Conservation (phyloP, 106 monocot genomes). For the Gastrodia elata region DNA sequence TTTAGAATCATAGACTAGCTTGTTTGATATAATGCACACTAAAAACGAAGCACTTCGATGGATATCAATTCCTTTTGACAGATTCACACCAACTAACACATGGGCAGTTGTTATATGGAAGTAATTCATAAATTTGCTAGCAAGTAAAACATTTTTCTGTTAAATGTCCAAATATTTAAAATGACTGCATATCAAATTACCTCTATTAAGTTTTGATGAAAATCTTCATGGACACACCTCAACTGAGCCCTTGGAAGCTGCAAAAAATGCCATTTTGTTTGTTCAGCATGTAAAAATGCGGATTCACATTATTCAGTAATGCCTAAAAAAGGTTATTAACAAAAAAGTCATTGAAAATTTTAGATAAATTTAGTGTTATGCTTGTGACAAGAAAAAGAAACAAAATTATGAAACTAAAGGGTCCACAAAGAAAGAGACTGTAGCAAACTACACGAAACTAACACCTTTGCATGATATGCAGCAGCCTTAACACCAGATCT, state of each 20-base stretch:
- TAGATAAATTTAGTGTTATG: background rate
- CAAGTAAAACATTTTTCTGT: background rate
- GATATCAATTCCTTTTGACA: background rate
- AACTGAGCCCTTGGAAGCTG: conserved; percentile 87
- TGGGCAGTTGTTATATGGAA: background rate
- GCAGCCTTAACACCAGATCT: conserved; percentile 77
- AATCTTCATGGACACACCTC: conserved; percentile 74
- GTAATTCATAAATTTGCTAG: background rate
- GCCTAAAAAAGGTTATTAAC: background rate
- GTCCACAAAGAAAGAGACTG: background rate
- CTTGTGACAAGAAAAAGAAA: background rate
- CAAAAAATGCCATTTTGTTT: conserved; percentile 10
- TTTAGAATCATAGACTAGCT: no score
- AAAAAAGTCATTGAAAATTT: background rate
- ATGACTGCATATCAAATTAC: conserved; percentile 23
- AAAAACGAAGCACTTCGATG: background rate
- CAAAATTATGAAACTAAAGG: background rate
- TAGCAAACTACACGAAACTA: no score
- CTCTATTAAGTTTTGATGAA: conserved; percentile 56
- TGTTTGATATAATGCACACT: background rate
- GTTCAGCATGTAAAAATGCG: background rate
- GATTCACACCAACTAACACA: background rate
- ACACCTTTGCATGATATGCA: conserved; percentile 94
- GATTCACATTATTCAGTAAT: background rate
- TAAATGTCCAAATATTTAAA: background rate